Evolutionary conservation across 352 stramenopile genomes (phyloP).

Genomic region (Poterioochromonas sp.): DNA sequence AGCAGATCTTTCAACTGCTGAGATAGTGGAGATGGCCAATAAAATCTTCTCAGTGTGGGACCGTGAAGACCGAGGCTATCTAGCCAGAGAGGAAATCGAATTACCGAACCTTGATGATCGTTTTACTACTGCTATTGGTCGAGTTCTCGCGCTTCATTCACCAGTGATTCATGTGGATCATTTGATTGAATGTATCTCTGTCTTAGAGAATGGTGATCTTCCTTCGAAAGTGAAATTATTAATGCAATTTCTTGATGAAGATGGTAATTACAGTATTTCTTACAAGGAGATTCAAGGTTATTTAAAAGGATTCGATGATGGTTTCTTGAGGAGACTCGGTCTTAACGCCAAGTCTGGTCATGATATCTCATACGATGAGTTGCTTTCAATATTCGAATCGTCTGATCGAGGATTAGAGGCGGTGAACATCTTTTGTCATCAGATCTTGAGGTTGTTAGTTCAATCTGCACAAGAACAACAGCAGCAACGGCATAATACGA

Average conservation of each 20-base stretch:
- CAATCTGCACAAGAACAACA: not conserved
- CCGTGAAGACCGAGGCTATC: not conserved
- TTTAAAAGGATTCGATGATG: not conserved
- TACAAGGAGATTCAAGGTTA: not conserved
- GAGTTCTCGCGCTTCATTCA: not conserved
- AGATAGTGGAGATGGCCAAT: not conserved
- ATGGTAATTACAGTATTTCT: not conserved
- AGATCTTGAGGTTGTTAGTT: not conserved
- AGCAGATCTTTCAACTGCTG: not conserved
- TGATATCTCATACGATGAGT: not conserved
- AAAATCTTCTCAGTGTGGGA: not conserved
- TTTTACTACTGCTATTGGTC: not conserved
- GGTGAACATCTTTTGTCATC: not conserved
- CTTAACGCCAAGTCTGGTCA: not conserved
- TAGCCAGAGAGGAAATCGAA: not conserved
- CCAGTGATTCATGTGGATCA: not conserved
- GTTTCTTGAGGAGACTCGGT: not conserved
- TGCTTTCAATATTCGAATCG: not conserved
- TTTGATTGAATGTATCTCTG: not conserved
- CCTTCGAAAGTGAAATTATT: not conserved
- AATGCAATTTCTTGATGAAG: constrained; percentile 3
- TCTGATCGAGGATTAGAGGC: constrained; percentile 17
- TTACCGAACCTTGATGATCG: not conserved
- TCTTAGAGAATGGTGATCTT: not conserved
- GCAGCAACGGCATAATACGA: not conserved